phyloP scores from a whole-genome alignment of 202 grass and related monocot genomes.

The Panicum virgatum region DNA sequence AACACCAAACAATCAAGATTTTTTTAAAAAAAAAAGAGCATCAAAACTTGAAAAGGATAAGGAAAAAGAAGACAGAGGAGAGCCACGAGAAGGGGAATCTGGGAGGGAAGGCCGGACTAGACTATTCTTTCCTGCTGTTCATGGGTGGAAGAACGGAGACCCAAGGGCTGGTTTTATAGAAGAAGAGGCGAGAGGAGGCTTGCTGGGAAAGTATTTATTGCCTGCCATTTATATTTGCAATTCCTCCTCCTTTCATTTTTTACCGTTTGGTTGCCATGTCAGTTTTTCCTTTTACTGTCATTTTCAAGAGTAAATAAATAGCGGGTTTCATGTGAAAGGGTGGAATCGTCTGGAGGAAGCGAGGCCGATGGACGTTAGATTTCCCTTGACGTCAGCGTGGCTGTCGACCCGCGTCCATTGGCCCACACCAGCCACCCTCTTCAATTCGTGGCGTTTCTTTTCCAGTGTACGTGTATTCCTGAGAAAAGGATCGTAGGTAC shows the following conservation, averaged over 20 bases:
- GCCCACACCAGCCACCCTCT: neutral
- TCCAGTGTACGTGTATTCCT: too few relatives aligned
- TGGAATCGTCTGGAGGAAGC: neutral
- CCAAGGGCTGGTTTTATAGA: slow-evolving; percentile 47
- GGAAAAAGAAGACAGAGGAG: neutral
- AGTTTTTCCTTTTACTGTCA: neutral
- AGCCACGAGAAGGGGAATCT: neutral
- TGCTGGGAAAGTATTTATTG: slow-evolving; percentile 20
- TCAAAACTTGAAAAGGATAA: neutral
- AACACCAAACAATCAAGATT: neutral
- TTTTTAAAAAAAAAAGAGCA: neutral
- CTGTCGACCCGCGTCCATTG: neutral
- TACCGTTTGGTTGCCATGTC: neutral
- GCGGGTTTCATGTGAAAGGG: neutral
- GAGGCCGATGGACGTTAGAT: neutral
- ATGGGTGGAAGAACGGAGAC: neutral
- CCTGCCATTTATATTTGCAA: slow-evolving; percentile 11
- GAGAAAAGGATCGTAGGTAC: too few relatives aligned
- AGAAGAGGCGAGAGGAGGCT: neutral
- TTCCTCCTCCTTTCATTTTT: neutral
- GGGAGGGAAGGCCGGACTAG: neutral
- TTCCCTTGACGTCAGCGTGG: neutral
- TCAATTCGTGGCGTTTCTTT: neutral
- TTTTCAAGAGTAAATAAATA: neutral
- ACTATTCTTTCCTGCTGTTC: slow-evolving; percentile 23